Evolutionary conservation across 495 filamentous ascomycete genomes (phyloP), one percentile per base, ranked within the genome.

Genomic region (Xylaria palmicola): DNA sequence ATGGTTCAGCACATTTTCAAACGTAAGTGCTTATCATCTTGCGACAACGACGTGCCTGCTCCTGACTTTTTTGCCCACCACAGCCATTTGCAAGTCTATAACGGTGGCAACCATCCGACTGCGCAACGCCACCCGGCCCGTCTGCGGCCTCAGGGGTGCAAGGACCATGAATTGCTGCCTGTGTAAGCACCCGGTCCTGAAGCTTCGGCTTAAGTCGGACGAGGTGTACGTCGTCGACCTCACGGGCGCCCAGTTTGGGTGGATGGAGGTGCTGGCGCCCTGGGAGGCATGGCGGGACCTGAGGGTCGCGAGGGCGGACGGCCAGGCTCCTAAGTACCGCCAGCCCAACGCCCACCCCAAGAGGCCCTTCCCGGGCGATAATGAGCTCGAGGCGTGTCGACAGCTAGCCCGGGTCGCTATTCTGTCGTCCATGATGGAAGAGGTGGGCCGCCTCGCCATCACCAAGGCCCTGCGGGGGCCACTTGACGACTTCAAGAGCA

Each of bases 191-290:
- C 36, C 20, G 9, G 40, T 15, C 4, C 12, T 62, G 1, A 40
- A 26, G 17, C n/a, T 56, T 24, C 56, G 30, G 5, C 32, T 62
- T 13, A 2, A 1, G 8, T 56, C 51, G 1, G 43, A 20, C 17
- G 59, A 62, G 30, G 15, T 20, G 6, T 62, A 56, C 22, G 43
- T 62, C 30, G 41, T 62, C 24, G 59, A 62, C 19, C 40, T 62
- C 24, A 41, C 19, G 9, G 19, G 9, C 3, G 26, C 27, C 17
- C 24, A 47, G 13, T 55, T 48, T 29, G 59, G 59, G 29, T 62
- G 59, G 59, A 22, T 34, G 13, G 59, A 62, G 19, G 13, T 34
- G 26, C 59, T 62, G 12, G 22, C 51, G 1, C 59, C 51, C 8
- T 62, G 40, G 40, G 19, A 19, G 13, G 26, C 30, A 6, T 62